phyloP scores from a whole-genome alignment of 164 flowering plant genomes.

The Aristolochia contorta region DNA sequence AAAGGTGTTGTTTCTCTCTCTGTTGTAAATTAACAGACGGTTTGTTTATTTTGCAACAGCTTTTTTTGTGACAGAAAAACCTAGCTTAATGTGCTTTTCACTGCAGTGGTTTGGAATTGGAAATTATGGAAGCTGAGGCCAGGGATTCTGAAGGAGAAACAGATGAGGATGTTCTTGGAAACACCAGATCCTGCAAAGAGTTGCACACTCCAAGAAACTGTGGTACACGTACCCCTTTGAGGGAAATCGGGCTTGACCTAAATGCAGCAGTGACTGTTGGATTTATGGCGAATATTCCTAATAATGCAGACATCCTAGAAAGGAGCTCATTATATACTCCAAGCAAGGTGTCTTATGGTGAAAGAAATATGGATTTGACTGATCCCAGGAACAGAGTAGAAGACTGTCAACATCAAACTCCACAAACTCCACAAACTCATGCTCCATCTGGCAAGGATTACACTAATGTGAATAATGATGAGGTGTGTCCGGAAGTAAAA shows the following conservation, averaged over 20 bases:
- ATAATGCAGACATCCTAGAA: too few relatives aligned
- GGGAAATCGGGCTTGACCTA: constrained; percentile 13
- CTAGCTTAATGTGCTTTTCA: neutral
- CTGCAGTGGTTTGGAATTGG: constrained; percentile 82
- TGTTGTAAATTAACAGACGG: neutral
- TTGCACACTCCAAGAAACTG: constrained; percentile 4
- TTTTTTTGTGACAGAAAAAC: neutral
- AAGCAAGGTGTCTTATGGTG: constrained; percentile 13
- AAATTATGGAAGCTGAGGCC: constrained; percentile 74
- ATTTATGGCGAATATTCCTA: too few relatives aligned
- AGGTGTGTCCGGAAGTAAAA: too few relatives aligned
- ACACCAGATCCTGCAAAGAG: constrained; percentile 20
- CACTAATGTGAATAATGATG: too few relatives aligned
- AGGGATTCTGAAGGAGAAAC: constrained; percentile 89
- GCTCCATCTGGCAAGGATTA: too few relatives aligned
- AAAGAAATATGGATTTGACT: constrained; percentile 9
- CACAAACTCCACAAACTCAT: too few relatives aligned
- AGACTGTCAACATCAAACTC: too few relatives aligned
- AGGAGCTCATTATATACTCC: constrained; percentile 8
- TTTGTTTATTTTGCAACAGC: neutral
- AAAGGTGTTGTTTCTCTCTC: constrained; percentile 37
- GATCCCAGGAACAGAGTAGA: neutral
- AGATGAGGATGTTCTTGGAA: constrained; percentile 21
- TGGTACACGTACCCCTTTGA: constrained; percentile 14
- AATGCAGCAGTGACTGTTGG: constrained; percentile 9